phyloP scores from a whole-genome alignment of 2,329 filamentous ascomycete species.

The Fusarium keratoplasticum region DNA sequence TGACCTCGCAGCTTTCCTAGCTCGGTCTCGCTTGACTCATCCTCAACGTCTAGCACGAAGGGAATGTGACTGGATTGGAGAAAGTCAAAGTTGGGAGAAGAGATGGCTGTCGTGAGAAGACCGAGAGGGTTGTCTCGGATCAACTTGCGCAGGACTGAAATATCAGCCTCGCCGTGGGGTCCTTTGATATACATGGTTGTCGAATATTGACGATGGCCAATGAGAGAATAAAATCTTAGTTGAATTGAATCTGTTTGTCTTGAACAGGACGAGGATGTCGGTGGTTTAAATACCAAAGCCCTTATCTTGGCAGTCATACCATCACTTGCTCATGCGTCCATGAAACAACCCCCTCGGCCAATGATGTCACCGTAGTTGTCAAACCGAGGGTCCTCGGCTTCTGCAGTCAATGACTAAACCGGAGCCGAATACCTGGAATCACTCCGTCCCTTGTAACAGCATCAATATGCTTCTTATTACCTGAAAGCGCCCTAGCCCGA shows the following conservation, averaged over 20 bases:
- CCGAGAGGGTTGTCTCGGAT: conserved; percentile 72
- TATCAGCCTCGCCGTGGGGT: conserved; percentile 63
- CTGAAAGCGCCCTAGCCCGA: conserved; percentile 17
- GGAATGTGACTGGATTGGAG: conserved; percentile 72
- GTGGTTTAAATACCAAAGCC: not conserved
- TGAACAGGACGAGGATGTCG: not conserved
- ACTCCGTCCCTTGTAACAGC: not conserved
- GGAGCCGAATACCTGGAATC: conserved; percentile 21
- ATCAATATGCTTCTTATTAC: conserved; percentile 9
- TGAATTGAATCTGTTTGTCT: too few species aligned
- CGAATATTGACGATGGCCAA: fast-evolving
- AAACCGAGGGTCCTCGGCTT: not conserved
- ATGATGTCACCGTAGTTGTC: not conserved
- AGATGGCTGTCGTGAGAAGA: conserved; percentile 71
- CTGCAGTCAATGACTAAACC: not conserved
- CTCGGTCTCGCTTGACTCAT: conserved; percentile 55
- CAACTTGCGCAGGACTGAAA: conserved; percentile 63
- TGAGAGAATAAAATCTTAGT: not conserved
- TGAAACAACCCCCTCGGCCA: not conserved
- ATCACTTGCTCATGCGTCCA: not conserved
- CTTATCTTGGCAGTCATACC: not conserved
- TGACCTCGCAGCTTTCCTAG: conserved; percentile 67
- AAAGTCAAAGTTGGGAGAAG: conserved; percentile 58
- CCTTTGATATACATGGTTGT: conserved; percentile 67
- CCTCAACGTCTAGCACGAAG: conserved; percentile 65